Conservation (phyloP, 495 filamentous ascomycete genomes). For the Delitschia confertaspora region DNA sequence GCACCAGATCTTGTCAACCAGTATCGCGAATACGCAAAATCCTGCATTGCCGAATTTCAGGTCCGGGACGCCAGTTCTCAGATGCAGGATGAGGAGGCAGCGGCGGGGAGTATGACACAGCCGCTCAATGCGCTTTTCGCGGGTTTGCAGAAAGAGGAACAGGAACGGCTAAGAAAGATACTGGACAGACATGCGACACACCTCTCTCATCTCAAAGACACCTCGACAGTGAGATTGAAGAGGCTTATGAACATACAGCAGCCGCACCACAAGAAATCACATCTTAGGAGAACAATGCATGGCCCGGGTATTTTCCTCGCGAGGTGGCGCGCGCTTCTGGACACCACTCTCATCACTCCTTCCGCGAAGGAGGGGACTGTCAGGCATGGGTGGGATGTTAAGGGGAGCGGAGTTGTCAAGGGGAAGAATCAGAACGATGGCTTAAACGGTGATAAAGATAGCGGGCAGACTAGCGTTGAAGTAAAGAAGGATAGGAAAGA, state of each 20-base stretch:
- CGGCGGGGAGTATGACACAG: constrained; percentile 39
- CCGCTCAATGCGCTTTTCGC: constrained; percentile 41
- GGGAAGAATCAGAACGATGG: constrained; percentile 3
- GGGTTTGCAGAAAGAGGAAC: constrained; percentile 36
- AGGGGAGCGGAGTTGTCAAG: constrained; percentile 40
- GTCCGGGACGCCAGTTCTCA: neutral
- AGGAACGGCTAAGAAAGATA: constrained; percentile 31
- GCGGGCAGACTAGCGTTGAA: constrained; percentile 2
- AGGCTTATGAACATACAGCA: constrained; percentile 29
- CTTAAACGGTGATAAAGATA: constrained; percentile 1
- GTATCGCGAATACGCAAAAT: constrained; percentile 41
- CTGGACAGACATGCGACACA: constrained; percentile 49
- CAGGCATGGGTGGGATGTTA: constrained; percentile 44
- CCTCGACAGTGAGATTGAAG: constrained; percentile 42
- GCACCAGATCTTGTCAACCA: constrained; percentile 47
- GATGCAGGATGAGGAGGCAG: constrained; percentile 8
- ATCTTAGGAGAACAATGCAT: constrained; percentile 24
- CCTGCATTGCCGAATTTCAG: constrained; percentile 38
- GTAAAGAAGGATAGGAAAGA: constrained; percentile 12
- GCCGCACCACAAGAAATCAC: constrained; percentile 13
- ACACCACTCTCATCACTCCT: constrained; percentile 52
- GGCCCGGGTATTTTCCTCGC: constrained; percentile 57
- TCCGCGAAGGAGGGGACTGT: constrained; percentile 36
- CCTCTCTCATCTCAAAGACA: constrained; percentile 39
- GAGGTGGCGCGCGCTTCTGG: constrained; percentile 54